Base-by-base conservation (phyloP, 441 rosid species). In the Lepidium campestre region DNA sequence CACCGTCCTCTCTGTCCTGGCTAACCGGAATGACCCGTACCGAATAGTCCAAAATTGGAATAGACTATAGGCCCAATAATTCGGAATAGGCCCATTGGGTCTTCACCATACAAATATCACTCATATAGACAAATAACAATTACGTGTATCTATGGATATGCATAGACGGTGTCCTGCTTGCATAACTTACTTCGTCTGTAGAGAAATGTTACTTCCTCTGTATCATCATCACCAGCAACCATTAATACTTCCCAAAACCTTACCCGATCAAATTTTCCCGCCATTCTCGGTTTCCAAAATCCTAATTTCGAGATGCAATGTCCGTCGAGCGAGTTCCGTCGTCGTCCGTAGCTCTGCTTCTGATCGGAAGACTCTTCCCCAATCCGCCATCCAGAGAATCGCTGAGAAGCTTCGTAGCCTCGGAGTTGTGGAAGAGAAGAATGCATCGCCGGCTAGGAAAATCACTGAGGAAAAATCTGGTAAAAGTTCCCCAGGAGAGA, bases 391-490 rank as follows among this genome's bases (percentile, higher is more conserved):
- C 79, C 79, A 78, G 54, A 89, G 97, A 49, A 89, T 91, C 50
- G 92, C 97, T 11, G 90, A 93, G 40, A 93, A 93, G 89, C 97
- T 93, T 57, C 96, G 96, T 22, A 83, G 82, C 66, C 92, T 89
- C 10, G 96, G 99, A 35, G 77, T 86, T 75, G 71, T 84, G 23
- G 90, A 85, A 34, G 82, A 80, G 9, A 53, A 48, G 8, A 56
- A 40, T 15, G 71, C 52, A 41, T 70, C 57, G 39, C 45, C 4
- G 6, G 7, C 44, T 12, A 37, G 2, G 27, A 32, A 34, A 9
- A 48, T 40, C 7, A 25, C 77, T 1, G 45, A 41, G 37, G 36
- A 44, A 3, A 65, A 59, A 41, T 60, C 54, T 23, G 37, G 40
- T 27, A 19, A 59, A 9, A 44, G 31, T 8, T 40, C 84, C 0